Percentiles rank a stretch among this genome's conserved stretches.
Conservation (phyloP, 257 asterid species). For the Solanum etuberosum region DNA sequence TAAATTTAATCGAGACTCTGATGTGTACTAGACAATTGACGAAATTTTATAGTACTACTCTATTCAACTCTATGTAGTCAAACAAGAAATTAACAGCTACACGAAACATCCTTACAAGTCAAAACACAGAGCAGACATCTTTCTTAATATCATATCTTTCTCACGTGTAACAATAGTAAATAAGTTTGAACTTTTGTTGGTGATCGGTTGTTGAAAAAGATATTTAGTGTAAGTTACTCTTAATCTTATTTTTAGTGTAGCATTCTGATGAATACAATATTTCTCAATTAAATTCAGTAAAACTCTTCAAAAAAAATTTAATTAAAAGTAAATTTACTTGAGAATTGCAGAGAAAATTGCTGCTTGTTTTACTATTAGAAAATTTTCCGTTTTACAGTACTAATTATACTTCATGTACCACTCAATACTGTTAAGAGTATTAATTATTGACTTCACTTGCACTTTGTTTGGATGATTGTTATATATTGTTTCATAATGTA, state of each 20-base stretch:
- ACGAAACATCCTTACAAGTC: not conserved
- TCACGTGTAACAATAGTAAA: not conserved
- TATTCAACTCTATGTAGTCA: not conserved
- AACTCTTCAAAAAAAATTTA: not conserved
- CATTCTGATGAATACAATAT: not conserved
- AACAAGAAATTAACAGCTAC: not conserved
- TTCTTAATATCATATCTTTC: not conserved
- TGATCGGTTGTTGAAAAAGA: not conserved
- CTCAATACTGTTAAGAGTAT: not conserved
- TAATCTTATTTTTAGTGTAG: not conserved
- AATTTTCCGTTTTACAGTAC: not conserved
- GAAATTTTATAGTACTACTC: not conserved
- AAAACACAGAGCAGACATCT: not conserved
- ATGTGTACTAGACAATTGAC: not conserved
- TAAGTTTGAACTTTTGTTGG: not conserved
- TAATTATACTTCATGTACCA: not conserved
- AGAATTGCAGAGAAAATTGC: not conserved
- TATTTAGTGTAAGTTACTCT: not conserved
- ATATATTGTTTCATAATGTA: not conserved
- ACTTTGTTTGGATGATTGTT: too few species aligned
- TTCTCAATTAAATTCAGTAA: not conserved
- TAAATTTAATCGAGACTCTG: fast-evolving
- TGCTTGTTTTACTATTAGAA: not conserved
- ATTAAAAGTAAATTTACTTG: not conserved
- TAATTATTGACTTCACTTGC: not conserved